phyloP scores from a whole-genome alignment of 208 protist species.

The Borovskyia barvae region DNA sequence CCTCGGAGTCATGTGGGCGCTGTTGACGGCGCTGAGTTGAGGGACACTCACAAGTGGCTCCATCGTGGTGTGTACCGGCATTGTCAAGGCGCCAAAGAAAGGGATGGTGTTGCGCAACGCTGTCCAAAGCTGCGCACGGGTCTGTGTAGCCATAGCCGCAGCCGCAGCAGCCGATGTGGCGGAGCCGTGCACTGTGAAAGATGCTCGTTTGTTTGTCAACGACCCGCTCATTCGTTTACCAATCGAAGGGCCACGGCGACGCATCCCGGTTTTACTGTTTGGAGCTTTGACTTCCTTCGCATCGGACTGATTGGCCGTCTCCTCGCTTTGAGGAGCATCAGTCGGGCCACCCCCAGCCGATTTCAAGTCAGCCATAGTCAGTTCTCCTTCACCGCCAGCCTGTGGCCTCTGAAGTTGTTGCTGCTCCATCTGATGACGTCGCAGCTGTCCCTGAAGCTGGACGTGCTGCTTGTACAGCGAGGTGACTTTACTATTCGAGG shows the following conservation, averaged over 20 bases:
- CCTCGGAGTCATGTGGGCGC: too few relatives aligned
- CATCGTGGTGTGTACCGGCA: constrained; percentile 9
- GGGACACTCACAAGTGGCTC: constrained; percentile 5
- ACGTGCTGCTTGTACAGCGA: constrained; percentile 16
- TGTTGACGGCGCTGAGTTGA: too few relatives aligned
- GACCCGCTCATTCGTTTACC: too few relatives aligned
- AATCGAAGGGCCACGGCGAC: too few relatives aligned
- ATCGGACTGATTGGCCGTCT: too few relatives aligned
- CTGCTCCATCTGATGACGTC: constrained; percentile 10
- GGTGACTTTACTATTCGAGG: constrained; percentile 27
- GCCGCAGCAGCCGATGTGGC: not conserved
- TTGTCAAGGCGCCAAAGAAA: constrained; percentile 11
- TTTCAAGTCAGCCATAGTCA: too few relatives aligned
- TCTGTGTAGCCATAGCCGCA: constrained; percentile 1
- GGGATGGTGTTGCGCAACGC: constrained; percentile 14
- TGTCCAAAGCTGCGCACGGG: constrained; percentile 10
- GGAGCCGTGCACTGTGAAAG: not conserved
- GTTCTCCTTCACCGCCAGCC: too few relatives aligned
- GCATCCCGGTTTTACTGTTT: too few relatives aligned
- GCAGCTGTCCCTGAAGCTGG: constrained; percentile 14
- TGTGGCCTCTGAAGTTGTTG: constrained; percentile 1
- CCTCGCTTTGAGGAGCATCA: too few relatives aligned
- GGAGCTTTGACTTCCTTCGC: too few relatives aligned
- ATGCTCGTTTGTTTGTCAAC: not conserved
- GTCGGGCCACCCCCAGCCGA: too few relatives aligned